phyloP scores from a whole-genome alignment of 805 yeast species.

The Lipomyces starkeyi region DNA sequence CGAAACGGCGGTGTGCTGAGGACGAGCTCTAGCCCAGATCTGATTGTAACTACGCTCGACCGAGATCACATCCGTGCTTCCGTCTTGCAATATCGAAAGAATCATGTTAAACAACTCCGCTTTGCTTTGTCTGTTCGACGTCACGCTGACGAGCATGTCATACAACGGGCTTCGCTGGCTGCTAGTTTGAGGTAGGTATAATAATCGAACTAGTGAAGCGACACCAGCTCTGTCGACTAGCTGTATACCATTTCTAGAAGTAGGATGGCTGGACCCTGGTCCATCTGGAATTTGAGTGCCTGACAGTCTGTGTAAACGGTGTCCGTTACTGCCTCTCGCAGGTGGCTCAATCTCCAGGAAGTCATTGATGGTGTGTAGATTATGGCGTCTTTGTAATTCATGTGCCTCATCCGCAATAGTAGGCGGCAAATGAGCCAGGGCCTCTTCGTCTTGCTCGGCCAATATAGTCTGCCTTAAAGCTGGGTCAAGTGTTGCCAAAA shows the following conservation, averaged over 20 bases:
- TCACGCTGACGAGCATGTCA: constrained; percentile 67
- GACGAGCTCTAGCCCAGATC: constrained; percentile 58
- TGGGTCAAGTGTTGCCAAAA: constrained; percentile 46
- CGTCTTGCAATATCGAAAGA: constrained; percentile 75
- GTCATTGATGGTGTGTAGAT: constrained; percentile 15
- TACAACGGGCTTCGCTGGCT: constrained; percentile 65
- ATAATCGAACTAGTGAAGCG: constrained; percentile 69
- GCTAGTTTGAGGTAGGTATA: constrained; percentile 74
- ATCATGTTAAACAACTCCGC: constrained; percentile 73
- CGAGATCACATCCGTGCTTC: constrained; percentile 63
- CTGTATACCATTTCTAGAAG: constrained; percentile 59
- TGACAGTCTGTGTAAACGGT: constrained; percentile 8
- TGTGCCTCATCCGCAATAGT: constrained; percentile 46
- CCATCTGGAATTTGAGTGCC: constrained; percentile 31
- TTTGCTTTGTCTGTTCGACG: constrained; percentile 79
- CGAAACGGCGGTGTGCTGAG: constrained; percentile 25
- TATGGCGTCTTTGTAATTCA: constrained; percentile 37
- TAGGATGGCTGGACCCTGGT: constrained; percentile 45
- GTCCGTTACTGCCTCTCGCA: constrained; percentile 9
- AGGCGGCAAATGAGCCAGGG: constrained; percentile 43
- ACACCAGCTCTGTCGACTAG: constrained; percentile 77
- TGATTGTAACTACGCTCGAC: constrained; percentile 67
- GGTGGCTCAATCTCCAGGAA: constrained; percentile 21
- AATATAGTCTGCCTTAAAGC: constrained; percentile 44
- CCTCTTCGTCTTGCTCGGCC: constrained; percentile 45